Evolutionary conservation across 345 rosid species (phyloP), one percentile per base, ranked within the genome.

Genomic region (Populus simonii): DNA sequence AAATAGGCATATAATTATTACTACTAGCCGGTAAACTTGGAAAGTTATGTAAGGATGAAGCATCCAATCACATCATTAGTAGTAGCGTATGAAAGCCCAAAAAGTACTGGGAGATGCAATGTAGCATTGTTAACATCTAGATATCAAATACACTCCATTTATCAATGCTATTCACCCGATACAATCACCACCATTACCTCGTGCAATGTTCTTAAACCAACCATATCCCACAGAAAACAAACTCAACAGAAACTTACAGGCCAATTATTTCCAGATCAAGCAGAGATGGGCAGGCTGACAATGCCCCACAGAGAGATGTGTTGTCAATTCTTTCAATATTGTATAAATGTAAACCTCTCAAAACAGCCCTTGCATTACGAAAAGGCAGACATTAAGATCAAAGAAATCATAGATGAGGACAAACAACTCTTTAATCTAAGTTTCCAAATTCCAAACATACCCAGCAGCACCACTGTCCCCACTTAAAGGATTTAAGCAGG

Each of bases 271-370:
- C 96, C 75, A 94, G 88, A 82, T 94, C 98, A 73, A 87, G 84
- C 73, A 94, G 89, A 78, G 89, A 87, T 18, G 89, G 84, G 80
- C 97, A 92, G 36, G 87, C 88, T 68, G 97, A 83, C 79, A 94
- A 80, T 75, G 90, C 94, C 81, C 67, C 71, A 61, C 83, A 84
- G n/a, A 92, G 89, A 35, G 95, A 82, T 29, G 85, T 72, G 72
- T 84, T 82, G 68, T 90, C 92, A 82, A 88, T 83, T 75, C 91
- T 89, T 67, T 76, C 87, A 74, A 92, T 80, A 74, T 90, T 84
- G 89, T 92, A 90, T 72, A 94, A 93, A 82, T 94, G 93, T 84
- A 94, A 79, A 82, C 92, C 89, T 82, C 90, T 91, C 91, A 94
- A 83, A 59, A 83, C 86, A 43, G 84, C 83, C 87, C 98, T 90